A percentile compares a stretch with the other conserved stretches of the same genome.
These are phyloP conservation scores for Hypoxylon intermedium DNA, from an alignment of 495 filamentous ascomycete species.

Conservation along the genomic window DNA sequence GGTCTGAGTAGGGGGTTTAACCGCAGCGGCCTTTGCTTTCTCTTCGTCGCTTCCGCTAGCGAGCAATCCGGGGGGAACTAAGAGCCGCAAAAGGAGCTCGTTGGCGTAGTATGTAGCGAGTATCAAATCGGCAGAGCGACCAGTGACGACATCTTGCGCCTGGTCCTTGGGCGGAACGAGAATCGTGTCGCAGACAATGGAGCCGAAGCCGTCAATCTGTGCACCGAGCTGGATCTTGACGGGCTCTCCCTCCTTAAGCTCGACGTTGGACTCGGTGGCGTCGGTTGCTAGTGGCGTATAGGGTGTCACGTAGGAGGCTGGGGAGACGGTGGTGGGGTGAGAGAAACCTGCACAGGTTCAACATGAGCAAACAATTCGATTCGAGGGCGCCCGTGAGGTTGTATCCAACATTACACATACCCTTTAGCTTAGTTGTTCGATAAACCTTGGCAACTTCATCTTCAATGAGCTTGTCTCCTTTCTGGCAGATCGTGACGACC, in stretches of 20 bases:
- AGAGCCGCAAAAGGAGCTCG: constrained; percentile 88
- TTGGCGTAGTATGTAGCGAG: constrained; percentile 94
- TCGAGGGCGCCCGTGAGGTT: background rate
- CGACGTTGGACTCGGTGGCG: constrained; percentile 76
- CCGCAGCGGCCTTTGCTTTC: constrained; percentile 85
- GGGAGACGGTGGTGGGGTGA: constrained; percentile 95
- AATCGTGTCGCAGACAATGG: constrained; percentile 94
- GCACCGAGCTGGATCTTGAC: constrained; percentile 97
- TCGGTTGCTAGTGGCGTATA: constrained; percentile 92
- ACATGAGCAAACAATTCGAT: constrained; percentile 29
- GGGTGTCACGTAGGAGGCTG: constrained; percentile 91
- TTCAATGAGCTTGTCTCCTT: constrained; percentile 92
- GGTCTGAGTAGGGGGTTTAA: constrained; percentile 79
- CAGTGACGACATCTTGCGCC: constrained; percentile 65
- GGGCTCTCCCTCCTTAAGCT: constrained; percentile 81
- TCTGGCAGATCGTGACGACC: constrained; percentile 89
- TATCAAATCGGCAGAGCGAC: constrained; percentile 82
- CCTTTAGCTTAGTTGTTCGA: constrained; percentile 98
- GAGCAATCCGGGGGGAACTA: constrained; percentile 85
- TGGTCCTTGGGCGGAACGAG: constrained; percentile 68
- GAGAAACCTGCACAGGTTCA: constrained; percentile 67
- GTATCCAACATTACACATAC: constrained; percentile 50
- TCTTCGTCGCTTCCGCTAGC: constrained; percentile 88
- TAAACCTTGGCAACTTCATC: constrained; percentile 95
- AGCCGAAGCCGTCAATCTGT: constrained; percentile 96